Conservation (phyloP, 192 early-diverging fungal genomes). For the Pecoramyces ruminantium region DNA sequence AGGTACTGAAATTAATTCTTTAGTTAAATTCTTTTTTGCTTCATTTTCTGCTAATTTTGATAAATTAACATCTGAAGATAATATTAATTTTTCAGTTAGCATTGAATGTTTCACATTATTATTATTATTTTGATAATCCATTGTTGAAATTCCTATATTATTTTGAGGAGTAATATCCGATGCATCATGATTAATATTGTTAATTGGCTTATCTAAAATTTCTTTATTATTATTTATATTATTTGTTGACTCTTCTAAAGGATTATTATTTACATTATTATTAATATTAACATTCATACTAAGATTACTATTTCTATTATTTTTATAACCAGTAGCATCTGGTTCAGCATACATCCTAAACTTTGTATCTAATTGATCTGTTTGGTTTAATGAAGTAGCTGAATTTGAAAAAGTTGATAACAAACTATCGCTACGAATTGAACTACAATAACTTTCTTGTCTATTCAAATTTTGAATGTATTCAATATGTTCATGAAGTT, state of each 20-base stretch:
- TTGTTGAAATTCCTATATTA: neutral
- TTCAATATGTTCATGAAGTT: slow-evolving; percentile 7
- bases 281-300: neutral
- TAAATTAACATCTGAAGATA: neutral
- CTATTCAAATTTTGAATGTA: slow-evolving; percentile 2
- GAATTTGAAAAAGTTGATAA: neutral
- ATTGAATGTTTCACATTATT: neutral
- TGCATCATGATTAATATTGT: neutral
- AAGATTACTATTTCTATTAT: neutral
- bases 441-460: neutral
- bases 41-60: neutral
- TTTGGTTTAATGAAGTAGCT: neutral
- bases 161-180: neutral
- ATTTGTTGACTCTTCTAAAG: neutral
- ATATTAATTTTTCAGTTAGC: neutral
- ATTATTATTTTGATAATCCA: neutral
- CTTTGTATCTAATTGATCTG: neutral
- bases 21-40: neutral
- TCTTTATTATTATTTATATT: neutral
- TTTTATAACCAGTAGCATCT: neutral
- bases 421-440: neutral
- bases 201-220: neutral
- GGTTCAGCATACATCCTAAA: neutral
- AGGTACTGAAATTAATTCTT: neutral
- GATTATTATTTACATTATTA: neutral